Evolutionary conservation across 371 early-diverging fungal genomes (phyloP).

Genomic region (Entomophthora muscae): DNA sequence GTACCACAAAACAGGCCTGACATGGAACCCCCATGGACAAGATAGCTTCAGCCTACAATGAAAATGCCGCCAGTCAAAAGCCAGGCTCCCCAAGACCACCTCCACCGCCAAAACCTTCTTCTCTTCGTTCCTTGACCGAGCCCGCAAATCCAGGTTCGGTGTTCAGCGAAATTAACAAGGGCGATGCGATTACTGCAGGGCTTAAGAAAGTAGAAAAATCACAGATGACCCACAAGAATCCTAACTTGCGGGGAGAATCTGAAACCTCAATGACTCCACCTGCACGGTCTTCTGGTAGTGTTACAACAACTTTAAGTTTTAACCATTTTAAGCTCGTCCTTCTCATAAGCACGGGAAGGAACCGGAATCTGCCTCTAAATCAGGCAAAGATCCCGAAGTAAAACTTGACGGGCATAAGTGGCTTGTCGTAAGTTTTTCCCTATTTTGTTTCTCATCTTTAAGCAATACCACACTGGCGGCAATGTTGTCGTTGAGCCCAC

Average conservation of each 20-base stretch:
- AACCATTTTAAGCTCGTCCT: neutral
- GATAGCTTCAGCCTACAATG: too few species aligned
- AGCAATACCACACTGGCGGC: constrained; percentile 22
- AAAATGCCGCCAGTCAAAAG: constrained; percentile 26
- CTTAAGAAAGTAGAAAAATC: constrained; percentile 84
- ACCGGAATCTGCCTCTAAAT: constrained; percentile 13
- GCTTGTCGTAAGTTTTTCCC: constrained; percentile 36
- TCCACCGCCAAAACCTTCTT: constrained; percentile 15
- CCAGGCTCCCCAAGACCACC: constrained; percentile 39
- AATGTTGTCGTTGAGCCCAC: constrained; percentile 59
- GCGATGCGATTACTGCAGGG: constrained; percentile 52
- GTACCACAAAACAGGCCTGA: constrained; percentile 72
- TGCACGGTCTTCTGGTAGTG: constrained; percentile 13
- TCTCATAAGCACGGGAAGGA: constrained; percentile 20
- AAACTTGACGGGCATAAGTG: constrained; percentile 83
- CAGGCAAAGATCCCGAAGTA: constrained; percentile 59
- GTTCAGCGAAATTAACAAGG: constrained; percentile 78
- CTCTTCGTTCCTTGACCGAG: neutral
- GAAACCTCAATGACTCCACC: constrained; percentile 19
- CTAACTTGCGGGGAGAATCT: constrained; percentile 48
- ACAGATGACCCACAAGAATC: constrained; percentile 96
- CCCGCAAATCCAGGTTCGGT: constrained; percentile 26
- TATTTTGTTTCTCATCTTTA: neutral
- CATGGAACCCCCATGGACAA: constrained; percentile 67
- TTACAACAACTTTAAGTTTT: neutral